Conservation (phyloP, 1,139 yeast genomes). For the Meyerozyma elateridarum region DNA sequence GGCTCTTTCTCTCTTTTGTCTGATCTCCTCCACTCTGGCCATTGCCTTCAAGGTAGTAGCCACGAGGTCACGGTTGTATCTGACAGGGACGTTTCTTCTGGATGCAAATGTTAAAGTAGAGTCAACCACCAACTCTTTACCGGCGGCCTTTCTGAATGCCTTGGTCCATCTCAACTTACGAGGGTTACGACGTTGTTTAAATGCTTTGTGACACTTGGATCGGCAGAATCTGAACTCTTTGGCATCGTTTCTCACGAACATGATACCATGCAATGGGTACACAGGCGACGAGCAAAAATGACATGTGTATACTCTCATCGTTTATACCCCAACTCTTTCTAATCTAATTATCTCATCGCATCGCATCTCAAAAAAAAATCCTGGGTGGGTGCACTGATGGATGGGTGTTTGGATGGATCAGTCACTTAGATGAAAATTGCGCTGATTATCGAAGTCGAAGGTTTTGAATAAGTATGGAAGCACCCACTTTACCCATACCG, state of each 20-base stretch:
- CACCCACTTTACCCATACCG: conserved; percentile 57
- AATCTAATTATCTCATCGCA: background rate
- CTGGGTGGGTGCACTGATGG: conserved; percentile 2
- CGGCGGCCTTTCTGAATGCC: conserved; percentile 98
- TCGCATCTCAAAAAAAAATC: too few species aligned
- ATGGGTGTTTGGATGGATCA: too few species aligned
- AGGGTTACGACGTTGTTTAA: conserved; percentile 98
- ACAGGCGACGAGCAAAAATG: conserved; percentile 98
- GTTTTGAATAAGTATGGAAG: conserved; percentile 44
- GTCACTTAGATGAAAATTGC: too few species aligned
- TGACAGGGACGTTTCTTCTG: conserved; percentile 95
- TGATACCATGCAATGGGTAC: conserved; percentile 95
- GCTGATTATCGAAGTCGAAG: too few species aligned
- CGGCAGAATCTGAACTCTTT: conserved; percentile 97
- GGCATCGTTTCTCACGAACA: conserved; percentile 97
- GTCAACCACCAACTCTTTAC: conserved; percentile 97
- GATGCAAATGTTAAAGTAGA: conserved; percentile 94
- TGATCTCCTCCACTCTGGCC: conserved; percentile 93
- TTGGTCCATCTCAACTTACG: conserved; percentile 98
- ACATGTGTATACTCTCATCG: conserved; percentile 90
- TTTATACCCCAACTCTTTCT: conserved; percentile 8
- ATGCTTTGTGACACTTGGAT: conserved; percentile 95
- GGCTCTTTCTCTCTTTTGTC: conserved; percentile 95
- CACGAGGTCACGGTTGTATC: conserved; percentile 95
- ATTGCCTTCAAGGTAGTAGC: conserved; percentile 91